Percentiles rank a stretch among this genome's conserved stretches.
Conservation (phyloP, 2,329 filamentous ascomycete genomes). For the Trichoderma koningiopsis region DNA sequence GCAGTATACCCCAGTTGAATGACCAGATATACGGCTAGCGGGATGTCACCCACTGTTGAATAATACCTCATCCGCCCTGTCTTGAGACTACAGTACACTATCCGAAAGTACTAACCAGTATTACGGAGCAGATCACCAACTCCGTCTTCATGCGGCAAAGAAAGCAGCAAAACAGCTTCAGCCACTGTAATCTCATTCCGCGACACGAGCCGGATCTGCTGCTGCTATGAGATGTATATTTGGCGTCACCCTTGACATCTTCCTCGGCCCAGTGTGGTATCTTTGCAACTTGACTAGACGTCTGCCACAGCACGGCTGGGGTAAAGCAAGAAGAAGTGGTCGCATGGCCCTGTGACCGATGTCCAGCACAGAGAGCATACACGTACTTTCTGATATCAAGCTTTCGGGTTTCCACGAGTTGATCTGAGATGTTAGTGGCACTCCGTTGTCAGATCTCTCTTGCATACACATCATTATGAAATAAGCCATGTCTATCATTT, state of each 20-base stretch:
- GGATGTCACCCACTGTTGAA: constrained; percentile 20
- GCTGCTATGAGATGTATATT: neutral
- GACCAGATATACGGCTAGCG: constrained; percentile 19
- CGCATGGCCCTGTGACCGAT: neutral
- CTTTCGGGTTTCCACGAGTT: neutral
- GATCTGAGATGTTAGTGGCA: constrained; percentile 18
- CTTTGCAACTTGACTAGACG: neutral
- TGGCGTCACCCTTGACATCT: neutral
- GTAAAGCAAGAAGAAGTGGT: neutral
- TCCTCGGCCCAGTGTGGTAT: neutral
- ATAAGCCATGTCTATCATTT: neutral
- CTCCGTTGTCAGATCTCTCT: constrained; percentile 13
- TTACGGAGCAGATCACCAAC: constrained; percentile 16
- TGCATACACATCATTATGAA: constrained; percentile 8
- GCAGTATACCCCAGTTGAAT: neutral
- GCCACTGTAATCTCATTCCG: constrained; percentile 7
- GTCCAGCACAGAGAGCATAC: neutral
- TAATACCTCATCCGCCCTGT: constrained; percentile 3
- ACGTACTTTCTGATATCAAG: neutral
- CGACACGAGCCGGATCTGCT: constrained; percentile 18
- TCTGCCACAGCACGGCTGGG: neutral
- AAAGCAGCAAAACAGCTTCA: neutral
- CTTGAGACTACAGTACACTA: neutral
- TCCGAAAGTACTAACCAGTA: neutral
- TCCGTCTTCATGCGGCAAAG: neutral